phyloP scores from a whole-genome alignment of 2,329 filamentous ascomycete species.

The Scedosporium dehoogii region DNA sequence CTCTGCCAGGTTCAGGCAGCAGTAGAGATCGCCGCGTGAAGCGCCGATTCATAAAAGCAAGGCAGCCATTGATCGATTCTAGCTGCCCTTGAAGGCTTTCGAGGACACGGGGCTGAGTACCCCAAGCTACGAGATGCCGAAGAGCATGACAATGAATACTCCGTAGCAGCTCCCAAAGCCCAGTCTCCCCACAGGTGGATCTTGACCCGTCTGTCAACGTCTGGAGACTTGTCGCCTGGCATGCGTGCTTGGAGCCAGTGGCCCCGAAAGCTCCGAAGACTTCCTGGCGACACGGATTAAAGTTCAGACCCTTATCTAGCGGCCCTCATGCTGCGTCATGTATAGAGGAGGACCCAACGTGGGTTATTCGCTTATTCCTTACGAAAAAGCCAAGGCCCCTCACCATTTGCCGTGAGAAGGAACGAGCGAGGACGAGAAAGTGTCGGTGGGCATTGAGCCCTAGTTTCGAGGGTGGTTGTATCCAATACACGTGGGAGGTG shows the following conservation, averaged over 20 bases:
- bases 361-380: too few species aligned
- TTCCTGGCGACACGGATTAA: background rate
- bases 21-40: background rate
- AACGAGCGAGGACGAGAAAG: background rate
- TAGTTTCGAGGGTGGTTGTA: background rate
- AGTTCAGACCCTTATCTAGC: background rate
- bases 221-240: too few species aligned
- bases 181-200: background rate
- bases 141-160: background rate
- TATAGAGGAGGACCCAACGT: background rate
- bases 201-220: too few species aligned
- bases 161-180: background rate
- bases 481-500: background rate
- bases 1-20: background rate
- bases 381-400: too few species aligned
- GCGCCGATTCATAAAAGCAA: background rate
- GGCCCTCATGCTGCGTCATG: background rate
- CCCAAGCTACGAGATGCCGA: background rate
- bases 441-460: background rate
- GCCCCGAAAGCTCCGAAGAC: background rate
- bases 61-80: background rate
- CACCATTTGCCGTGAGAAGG: background rate
- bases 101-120: too few species aligned
- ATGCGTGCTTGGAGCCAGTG: background rate
- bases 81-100: background rate